Conservation (phyloP, 1,139 yeast genomes). For the Yamadazyma kanchanaburiensis region DNA sequence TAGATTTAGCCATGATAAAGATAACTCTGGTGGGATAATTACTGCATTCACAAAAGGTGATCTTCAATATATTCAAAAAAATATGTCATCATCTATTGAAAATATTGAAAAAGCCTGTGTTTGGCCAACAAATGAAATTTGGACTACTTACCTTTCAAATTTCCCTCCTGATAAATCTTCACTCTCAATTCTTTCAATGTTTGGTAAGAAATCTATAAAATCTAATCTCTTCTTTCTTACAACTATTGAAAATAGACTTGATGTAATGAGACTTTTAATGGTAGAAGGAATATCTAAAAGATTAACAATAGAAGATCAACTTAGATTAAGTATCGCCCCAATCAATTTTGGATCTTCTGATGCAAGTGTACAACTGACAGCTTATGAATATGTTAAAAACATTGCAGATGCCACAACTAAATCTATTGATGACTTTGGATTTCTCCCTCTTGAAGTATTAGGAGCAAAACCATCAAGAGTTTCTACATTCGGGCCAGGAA, state of each 20-base stretch:
- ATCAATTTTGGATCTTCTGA: slow-evolving; percentile 30
- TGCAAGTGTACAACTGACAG: slow-evolving; percentile 21
- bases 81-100: slow-evolving; percentile 45
- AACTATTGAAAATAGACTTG: slow-evolving; percentile 41
- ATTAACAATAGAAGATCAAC: slow-evolving; percentile 48
- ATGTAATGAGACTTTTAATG: slow-evolving; percentile 45
- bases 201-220: slow-evolving; percentile 23
- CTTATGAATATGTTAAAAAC: slow-evolving; percentile 31
- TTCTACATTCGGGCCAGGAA: slow-evolving; percentile 18
- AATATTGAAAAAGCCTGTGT: slow-evolving; percentile 54
- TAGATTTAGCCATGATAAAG: slow-evolving; percentile 46
- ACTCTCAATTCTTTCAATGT: slow-evolving; percentile 42
- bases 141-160: slow-evolving; percentile 56
- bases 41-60: slow-evolving; percentile 49
- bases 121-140: slow-evolving; percentile 68
- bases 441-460: slow-evolving; percentile 31
- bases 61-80: slow-evolving; percentile 38
- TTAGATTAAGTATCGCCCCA: slow-evolving; percentile 61
- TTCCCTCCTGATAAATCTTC: slow-evolving; percentile 49
- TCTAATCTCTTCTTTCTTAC: slow-evolving; percentile 35
- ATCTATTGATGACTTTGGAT: slow-evolving; percentile 41
- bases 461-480: slow-evolving; percentile 18
- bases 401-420: slow-evolving; percentile 37
- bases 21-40: slow-evolving; percentile 56
- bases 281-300: slow-evolving; percentile 22